Evolutionary conservation across 1,284 basidiomycete species (phyloP).

Genomic region (Rhodofomes roseus): DNA sequence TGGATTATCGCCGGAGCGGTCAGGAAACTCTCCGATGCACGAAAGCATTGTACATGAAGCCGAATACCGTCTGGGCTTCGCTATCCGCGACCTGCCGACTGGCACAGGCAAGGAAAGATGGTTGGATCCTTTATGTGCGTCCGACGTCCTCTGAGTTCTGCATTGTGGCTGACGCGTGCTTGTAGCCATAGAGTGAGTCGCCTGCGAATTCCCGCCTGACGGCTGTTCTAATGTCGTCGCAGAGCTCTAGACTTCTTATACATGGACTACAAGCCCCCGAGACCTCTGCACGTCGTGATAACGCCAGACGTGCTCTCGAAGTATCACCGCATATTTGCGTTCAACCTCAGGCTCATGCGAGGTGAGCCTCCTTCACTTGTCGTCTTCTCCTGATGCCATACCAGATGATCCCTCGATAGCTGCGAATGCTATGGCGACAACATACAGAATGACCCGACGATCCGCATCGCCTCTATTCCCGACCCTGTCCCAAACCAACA

Average conservation of each 20-base stretch:
- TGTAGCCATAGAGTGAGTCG: constrained; percentile 59
- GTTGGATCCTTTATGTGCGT: constrained; percentile 72
- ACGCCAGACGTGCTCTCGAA: constrained; percentile 70
- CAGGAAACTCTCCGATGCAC: constrained; percentile 3
- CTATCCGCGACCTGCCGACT: constrained; percentile 66
- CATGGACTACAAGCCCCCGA: constrained; percentile 81
- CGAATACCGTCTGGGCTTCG: constrained; percentile 78
- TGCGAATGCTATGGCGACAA: constrained; percentile 63
- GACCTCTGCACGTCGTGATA: constrained; percentile 67
- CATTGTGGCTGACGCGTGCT: not conserved
- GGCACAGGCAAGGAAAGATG: constrained; percentile 68
- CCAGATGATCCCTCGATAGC: constrained; percentile 39
- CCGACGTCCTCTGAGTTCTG: not conserved
- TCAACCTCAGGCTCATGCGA: constrained; percentile 73
- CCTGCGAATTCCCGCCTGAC: not conserved
- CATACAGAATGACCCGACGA: constrained; percentile 59
- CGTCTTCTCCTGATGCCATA: not conserved
- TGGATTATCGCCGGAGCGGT: constrained; percentile 5
- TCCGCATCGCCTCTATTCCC: constrained; percentile 50
- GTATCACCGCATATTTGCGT: constrained; percentile 78
- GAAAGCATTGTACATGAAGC: constrained; percentile 53
- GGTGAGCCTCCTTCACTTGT: constrained; percentile 38
- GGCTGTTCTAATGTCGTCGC: constrained; percentile 10
- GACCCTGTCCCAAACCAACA: constrained; percentile 48
- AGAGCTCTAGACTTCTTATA: constrained; percentile 86